Base-by-base conservation (phyloP, 1,284 basidiomycete species). In the Cryptococcus sp. region DNA sequence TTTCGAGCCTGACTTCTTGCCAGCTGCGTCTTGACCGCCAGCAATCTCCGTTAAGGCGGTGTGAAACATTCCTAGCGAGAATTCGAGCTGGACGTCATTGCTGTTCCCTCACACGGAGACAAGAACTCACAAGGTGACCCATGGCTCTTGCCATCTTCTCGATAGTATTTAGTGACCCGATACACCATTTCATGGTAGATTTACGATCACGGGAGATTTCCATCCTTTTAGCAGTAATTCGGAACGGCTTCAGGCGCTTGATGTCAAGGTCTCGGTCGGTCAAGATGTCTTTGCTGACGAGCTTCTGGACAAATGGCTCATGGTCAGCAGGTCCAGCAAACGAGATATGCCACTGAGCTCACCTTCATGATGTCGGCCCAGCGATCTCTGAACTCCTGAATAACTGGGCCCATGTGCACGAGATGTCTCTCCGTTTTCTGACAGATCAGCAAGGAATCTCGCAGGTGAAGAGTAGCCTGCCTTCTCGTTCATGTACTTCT, bases 401-500 rank as follows among this genome's bases (percentile, higher is more conserved):
- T 65, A 1, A 70, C 56, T 2, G 64, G 81, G 22, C 76, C 80
- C 82, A 91, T 86, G 23, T 71, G 71, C 42, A 94, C 83, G 39
- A 87, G 76, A 63, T 91, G 87, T 54, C 85, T 64, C 37, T 70
- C 69, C 0, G 63, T 73, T 28, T 50, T 53, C 70, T 72, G 19
- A 16, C 11, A 13, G 13, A 25, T 54, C 36, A 53, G 43, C 40
- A 4, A 1, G 28, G 3, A 10, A 22, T 11, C 5, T 5, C 11
- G 9, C 7, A 11, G 14, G 52, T 5, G n/a, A 25, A 19, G 11
- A 18, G 23, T n/a, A 7, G 54, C 65, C 21, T 31, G 84, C 88
- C 80, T 98, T 99, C 60, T 88, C 83, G 70, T 93, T 86, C 62
- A 94, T 82, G 70, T 97, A 98, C 42, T 81, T 81, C 56, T 83